Conservation (phyloP, 2,329 filamentous ascomycete species). For the Scopulariopsis brevicaulis region DNA sequence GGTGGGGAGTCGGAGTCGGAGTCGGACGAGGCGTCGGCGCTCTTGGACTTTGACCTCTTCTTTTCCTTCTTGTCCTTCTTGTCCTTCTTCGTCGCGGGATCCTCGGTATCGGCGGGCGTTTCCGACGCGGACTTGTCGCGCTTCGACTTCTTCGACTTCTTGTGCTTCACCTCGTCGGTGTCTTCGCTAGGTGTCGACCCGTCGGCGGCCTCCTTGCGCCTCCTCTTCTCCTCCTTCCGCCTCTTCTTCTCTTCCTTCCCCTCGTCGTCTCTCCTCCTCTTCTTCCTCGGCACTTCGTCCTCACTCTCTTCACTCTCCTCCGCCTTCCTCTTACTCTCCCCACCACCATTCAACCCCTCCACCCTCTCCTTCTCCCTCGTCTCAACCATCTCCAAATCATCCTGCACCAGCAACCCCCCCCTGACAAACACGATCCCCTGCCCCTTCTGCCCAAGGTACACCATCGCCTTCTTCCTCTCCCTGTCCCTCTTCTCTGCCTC, state of each 20-base stretch:
- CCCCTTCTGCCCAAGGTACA: conserved; percentile 65
- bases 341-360: conserved; percentile 19
- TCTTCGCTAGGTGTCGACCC: background rate
- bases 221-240: background rate
- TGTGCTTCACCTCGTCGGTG: background rate
- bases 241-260: conserved; percentile 3
- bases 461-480: conserved; percentile 55
- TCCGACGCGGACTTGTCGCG: background rate
- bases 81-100: background rate
- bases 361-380: conserved; percentile 38
- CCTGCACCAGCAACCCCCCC: conserved; percentile 53
- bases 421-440: conserved; percentile 77
- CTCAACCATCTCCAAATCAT: background rate
- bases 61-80: conserved; percentile 5
- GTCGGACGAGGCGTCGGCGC: background rate
- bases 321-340: conserved; percentile 5
- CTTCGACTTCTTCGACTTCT: conserved; percentile 4
- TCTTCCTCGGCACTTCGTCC: conserved; percentile 11
- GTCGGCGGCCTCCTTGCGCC: background rate
- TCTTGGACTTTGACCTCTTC: conserved; percentile 1
- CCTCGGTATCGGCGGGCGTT: background rate
- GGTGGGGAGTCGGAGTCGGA: background rate
- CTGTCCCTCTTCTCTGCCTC: conserved; percentile 60
- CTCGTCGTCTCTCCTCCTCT: conserved; percentile 6
- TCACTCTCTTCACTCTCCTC: conserved; percentile 10